Base-by-base conservation (phyloP, 257 asterid species). In the Solanum commersonii region DNA sequence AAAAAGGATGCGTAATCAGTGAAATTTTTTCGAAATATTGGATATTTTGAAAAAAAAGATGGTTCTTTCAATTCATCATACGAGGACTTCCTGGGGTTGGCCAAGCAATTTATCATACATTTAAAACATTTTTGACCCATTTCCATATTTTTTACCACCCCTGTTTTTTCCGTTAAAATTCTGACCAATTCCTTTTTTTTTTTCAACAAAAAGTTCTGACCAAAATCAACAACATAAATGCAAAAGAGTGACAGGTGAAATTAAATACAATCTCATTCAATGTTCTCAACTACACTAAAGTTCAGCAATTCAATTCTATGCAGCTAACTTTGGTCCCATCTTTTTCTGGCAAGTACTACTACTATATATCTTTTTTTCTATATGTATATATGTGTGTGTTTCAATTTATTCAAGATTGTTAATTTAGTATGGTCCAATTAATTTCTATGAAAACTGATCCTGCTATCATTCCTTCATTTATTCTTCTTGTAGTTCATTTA, bases 231-330 rank as follows among this genome's bases (percentile, higher is more conserved):
- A 44, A 4, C 16, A n/a, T 86, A 86, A 86, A 86, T 73, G 88
- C 73, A 44, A 16, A 77, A 68, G 65, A 76, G 42, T 29, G 87
- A 87, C 92, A 90, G 92, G 88, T 87, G 91, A 85, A 87, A 83
- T 90, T 87, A 90, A 87, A 65, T 63, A 76, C 84, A 71, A 60
- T 84, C 71, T 73, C 91, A 91, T 93, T 93, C 70, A 93, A 92
- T 91, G 90, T 91, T 85, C 91, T 67, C 95, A 92, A 91, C 95
- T n/a, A 74, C 93, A 35, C 91, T 44, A 85, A 88, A 92, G 89
- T 56, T 73, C 29, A 29, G 52, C 89, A 90, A 90, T 90, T 91
- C 88, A 92, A 87, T 90, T 84, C 91, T 18, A 14, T 81, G 46
- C 88, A 89, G 89, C 90, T 85, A 87, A 81, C 87, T 68, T 68